Evolutionary conservation across 805 yeast genomes (phyloP).

Genomic region (Wickerhamomyces hampshirensis): DNA sequence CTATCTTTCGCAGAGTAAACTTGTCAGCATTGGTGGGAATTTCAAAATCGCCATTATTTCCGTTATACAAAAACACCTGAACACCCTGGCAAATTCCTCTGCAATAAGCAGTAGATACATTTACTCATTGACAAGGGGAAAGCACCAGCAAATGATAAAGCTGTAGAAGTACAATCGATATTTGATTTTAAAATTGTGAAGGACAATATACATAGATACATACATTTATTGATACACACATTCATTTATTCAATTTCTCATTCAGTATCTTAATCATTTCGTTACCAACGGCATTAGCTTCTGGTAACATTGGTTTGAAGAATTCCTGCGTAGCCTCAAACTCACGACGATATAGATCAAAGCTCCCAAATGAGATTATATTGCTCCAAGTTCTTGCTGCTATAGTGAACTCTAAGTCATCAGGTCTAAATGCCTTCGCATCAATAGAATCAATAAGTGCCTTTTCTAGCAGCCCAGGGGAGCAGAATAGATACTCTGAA

Average conservation of each 20-base stretch:
- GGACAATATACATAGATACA: too few relatives aligned
- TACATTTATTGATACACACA: background rate
- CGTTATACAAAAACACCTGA: too few relatives aligned
- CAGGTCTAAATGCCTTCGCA: slow-evolving; percentile 70
- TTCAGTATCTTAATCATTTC: slow-evolving; percentile 75
- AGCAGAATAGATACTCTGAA: slow-evolving; percentile 83
- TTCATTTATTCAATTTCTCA: slow-evolving; percentile 6
- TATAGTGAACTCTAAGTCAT: slow-evolving; percentile 87
- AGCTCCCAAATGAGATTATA: slow-evolving; percentile 72
- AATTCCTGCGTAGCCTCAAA: slow-evolving; percentile 81
- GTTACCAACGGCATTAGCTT: slow-evolving; percentile 85
- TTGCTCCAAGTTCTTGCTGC: slow-evolving; percentile 88
- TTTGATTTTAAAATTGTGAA: too few relatives aligned
- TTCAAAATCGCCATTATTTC: too few relatives aligned
- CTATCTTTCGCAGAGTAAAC: too few relatives aligned
- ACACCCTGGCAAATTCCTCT: too few relatives aligned
- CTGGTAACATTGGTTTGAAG: slow-evolving; percentile 81
- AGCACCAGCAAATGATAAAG: too few relatives aligned
- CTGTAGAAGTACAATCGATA: too few relatives aligned
- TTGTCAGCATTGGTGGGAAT: too few relatives aligned
- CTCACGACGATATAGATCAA: slow-evolving; percentile 59
- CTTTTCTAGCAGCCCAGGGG: slow-evolving; percentile 76
- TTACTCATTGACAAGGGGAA: too few relatives aligned
- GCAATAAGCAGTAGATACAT: too few relatives aligned
- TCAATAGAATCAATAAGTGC: slow-evolving; percentile 68